A percentile compares a stretch with the other conserved stretches of the same genome.
Conservation (phyloP, 768 basidiomycete genomes). For the Kwoniella heveanensis region DNA sequence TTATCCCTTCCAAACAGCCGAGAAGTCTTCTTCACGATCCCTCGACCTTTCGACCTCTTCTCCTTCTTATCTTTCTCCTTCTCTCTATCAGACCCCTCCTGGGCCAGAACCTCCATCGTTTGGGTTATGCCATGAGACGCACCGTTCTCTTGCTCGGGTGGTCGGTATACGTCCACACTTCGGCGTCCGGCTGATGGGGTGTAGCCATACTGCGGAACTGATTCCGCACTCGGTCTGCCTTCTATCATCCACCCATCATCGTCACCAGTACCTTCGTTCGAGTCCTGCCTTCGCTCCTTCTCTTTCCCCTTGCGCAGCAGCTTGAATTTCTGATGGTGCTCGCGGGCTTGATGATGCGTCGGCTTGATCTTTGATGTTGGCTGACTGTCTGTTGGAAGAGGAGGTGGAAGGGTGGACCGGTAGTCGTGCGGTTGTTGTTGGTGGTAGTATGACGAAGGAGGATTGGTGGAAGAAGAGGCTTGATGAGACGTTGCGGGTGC, state of each 20-base stretch:
- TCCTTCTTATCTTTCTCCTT: constrained; percentile 20
- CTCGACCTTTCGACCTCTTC: constrained; percentile 38
- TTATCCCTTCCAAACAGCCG: constrained; percentile 36
- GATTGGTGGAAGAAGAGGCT: constrained; percentile 12
- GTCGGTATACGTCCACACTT: not conserved
- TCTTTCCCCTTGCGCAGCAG: constrained; percentile 24
- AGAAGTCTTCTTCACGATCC: constrained; percentile 48
- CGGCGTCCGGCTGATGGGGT: not conserved
- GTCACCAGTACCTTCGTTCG: constrained; percentile 6
- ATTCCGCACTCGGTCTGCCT: constrained; percentile 10
- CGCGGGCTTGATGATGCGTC: constrained; percentile 4
- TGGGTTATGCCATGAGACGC: not conserved
- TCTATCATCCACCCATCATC: constrained; percentile 48
- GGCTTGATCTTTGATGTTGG: constrained; percentile 27
- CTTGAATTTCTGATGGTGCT: constrained; percentile 29
- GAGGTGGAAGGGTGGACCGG: constrained; percentile 18
- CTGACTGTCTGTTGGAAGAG: constrained; percentile 30
- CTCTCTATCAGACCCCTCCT: not conserved
- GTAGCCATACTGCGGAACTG: not conserved
- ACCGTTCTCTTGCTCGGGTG: not conserved
- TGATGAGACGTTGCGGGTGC: not conserved
- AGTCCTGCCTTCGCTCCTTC: constrained; percentile 17
- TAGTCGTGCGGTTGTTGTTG: not conserved
- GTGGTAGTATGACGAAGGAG: not conserved
- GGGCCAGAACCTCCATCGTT: not conserved